Conservation (phyloP, 441 rosid genomes). For the Syzygium malaccense region DNA sequence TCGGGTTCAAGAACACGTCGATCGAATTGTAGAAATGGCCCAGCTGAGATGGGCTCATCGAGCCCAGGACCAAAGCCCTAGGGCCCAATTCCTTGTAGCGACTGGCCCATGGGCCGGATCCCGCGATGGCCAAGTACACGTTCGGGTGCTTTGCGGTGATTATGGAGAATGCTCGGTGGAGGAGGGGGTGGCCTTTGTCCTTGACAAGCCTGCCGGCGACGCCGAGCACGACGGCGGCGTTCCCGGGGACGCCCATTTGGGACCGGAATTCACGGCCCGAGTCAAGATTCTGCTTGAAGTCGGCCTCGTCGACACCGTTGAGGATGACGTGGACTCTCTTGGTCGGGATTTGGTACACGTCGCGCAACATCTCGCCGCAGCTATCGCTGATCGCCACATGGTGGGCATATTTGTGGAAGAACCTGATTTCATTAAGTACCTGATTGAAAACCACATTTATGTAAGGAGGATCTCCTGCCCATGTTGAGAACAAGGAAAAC, state of each 20-base stretch:
- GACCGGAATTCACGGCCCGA: constrained; percentile 50
- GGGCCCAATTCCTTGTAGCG: constrained; percentile 61
- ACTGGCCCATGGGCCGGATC: constrained; percentile 83
- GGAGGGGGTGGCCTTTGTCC: constrained; percentile 83
- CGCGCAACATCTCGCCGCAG: constrained; percentile 88
- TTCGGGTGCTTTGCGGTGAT: constrained; percentile 26
- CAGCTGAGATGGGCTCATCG: constrained; percentile 50
- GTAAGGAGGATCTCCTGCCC: background rate
- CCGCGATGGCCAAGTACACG: constrained; percentile 62
- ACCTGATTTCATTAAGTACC: constrained; percentile 77
- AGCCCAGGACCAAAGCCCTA: constrained; percentile 58
- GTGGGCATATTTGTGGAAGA: constrained; percentile 66
- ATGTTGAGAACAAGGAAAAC: background rate
- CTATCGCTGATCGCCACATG: constrained; percentile 90
- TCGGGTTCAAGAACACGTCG: constrained; percentile 79
- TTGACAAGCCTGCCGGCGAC: constrained; percentile 82
- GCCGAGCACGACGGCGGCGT: constrained; percentile 63
- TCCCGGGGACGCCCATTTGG: constrained; percentile 38
- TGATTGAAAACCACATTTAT: background rate
- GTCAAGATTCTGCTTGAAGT: constrained; percentile 32
- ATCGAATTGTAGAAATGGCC: constrained; percentile 67
- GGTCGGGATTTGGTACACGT: constrained; percentile 76
- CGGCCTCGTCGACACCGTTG: constrained; percentile 73
- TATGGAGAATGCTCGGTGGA: constrained; percentile 52
- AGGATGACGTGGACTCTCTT: constrained; percentile 83